Evolutionary conservation across 139 green algal species (phyloP).

Genomic region (Chlamydomonas sp.): DNA sequence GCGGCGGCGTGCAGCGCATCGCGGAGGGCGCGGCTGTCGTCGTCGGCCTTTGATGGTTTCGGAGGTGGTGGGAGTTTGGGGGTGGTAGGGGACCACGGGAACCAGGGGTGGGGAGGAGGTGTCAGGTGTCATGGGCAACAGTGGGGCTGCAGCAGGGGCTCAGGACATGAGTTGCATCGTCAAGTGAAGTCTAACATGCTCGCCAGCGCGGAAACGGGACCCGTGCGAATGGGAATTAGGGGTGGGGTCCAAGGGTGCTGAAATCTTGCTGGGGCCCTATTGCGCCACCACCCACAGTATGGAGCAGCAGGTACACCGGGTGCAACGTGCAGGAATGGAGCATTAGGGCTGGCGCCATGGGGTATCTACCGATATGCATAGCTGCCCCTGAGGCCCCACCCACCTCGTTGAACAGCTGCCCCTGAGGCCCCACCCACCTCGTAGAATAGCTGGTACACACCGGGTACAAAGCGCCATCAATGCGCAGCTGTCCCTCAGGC

Average conservation of each 20-base stretch:
- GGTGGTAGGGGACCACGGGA: not conserved
- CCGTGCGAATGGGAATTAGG: too few species aligned
- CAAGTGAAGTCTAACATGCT: too few species aligned
- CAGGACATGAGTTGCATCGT: too few species aligned
- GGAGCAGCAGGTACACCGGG: too few species aligned
- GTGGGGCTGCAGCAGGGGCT: not conserved
- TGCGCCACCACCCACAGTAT: too few species aligned
- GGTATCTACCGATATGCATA: not conserved
- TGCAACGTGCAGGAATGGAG: too few species aligned
- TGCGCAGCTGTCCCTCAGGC: not conserved
- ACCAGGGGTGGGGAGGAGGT: not conserved
- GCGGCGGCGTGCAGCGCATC: slow-evolving; percentile 14
- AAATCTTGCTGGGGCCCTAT: too few species aligned
- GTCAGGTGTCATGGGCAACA: not conserved
- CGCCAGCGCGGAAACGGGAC: too few species aligned
- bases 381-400: not conserved
- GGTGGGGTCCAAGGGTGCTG: too few species aligned
- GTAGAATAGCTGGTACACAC: not conserved
- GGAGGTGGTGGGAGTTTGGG: not conserved
- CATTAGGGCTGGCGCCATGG: too few species aligned
- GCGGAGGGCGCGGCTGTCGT: slow-evolving; percentile 2
- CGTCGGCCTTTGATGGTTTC: slow-evolving; percentile 1
- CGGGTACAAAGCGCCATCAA: not conserved
- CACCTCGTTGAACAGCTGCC: not conserved
- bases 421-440: not conserved